Evolutionary conservation across 164 flowering plant genomes (phyloP), one percentile per base, ranked within the genome.

Genomic region (Tetrastigma voinierianum): DNA sequence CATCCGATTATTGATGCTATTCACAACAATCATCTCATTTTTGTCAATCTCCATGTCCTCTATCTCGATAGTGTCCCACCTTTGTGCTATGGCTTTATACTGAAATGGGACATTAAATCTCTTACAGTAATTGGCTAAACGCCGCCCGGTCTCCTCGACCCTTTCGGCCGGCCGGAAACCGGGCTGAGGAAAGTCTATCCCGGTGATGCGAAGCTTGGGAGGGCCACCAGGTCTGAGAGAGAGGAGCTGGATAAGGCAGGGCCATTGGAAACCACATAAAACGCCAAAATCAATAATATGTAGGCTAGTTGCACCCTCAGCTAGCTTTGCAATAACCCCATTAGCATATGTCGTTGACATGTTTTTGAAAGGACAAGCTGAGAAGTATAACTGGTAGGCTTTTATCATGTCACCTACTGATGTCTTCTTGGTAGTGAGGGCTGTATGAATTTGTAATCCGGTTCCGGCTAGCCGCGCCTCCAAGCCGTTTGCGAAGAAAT

Each of bases 171-270:
- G 66, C 17, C 56, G 54, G 45, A 62, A 62, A 23, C 53, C 54
- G 10, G 66, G 11, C 14, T 62, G 66, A 11, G 66, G 66, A 51
- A 51, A 32, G 1, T 62, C 66, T 11, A 62, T 47, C 16, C 66
- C 66, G 13, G 66, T 62, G 20, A 62, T 62, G 66, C 56, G 66
- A 4, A 62, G 54, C 54, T 47, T 47, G 49, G 54, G 54, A 8
- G 66, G 66, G 0, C 54, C 53, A 3, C 43, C 54, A 14, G 25
- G 16, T 48, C 54, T 45, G 1, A 3, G 0, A 10, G 54, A 19
- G n/a, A 62, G 66, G n/a, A 13, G 2, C 18, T 62, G 66, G 16
- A 62, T 62, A 11, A 62, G 66, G 55, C 20, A 10, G 10, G 66
- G 66, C 53, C 53, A 62, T 19, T 62, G 66, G 49, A 62, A 62